These are phyloP conservation scores for Podila minutissima DNA, from an alignment of 192 early-diverging fungal genomes.

Conservation along the genomic window DNA sequence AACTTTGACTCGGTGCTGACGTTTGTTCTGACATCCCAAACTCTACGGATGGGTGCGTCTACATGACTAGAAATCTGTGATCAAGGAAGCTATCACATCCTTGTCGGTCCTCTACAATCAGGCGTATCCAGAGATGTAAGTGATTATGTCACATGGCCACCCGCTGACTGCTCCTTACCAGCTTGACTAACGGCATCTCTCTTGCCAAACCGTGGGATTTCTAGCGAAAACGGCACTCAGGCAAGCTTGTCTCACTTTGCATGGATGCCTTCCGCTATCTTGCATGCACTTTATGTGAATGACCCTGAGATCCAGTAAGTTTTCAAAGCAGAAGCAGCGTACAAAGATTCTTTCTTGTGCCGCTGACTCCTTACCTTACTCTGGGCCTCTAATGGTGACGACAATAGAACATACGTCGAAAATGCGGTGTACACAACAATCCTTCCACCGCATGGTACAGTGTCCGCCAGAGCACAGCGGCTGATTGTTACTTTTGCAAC, in stretches of 20 bases:
- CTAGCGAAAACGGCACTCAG: slow-evolving; percentile 58
- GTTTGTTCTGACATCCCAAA: neutral
- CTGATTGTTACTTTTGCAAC: slow-evolving; percentile 72
- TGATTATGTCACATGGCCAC: neutral
- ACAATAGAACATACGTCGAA: slow-evolving; percentile 65
- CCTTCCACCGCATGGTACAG: slow-evolving; percentile 67
- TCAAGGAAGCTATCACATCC: slow-evolving; percentile 78
- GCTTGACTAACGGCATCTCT: too few relatives aligned
- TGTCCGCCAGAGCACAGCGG: slow-evolving; percentile 67
- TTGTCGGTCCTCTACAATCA: slow-evolving; percentile 79
- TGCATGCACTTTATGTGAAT: slow-evolving; percentile 87
- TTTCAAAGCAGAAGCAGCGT: neutral
- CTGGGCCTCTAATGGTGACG: too few relatives aligned
- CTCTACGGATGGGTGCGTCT: neutral
- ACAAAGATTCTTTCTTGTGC: neutral
- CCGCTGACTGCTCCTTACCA: too few relatives aligned
- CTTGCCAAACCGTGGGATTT: neutral
- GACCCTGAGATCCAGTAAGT: slow-evolving; percentile 82
- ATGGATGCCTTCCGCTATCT: slow-evolving; percentile 85
- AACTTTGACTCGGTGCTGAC: too few relatives aligned
- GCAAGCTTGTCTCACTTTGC: slow-evolving; percentile 71
- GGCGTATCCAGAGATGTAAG: slow-evolving; percentile 77
- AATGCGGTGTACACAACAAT: slow-evolving; percentile 68
- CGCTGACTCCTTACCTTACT: too few relatives aligned
- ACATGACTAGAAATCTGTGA: slow-evolving; percentile 30